A percentile compares a stretch with the other conserved stretches of the same genome.
Conservation (phyloP, 2,329 filamentous ascomycete species). For the Apiospora kogelbergensis region DNA sequence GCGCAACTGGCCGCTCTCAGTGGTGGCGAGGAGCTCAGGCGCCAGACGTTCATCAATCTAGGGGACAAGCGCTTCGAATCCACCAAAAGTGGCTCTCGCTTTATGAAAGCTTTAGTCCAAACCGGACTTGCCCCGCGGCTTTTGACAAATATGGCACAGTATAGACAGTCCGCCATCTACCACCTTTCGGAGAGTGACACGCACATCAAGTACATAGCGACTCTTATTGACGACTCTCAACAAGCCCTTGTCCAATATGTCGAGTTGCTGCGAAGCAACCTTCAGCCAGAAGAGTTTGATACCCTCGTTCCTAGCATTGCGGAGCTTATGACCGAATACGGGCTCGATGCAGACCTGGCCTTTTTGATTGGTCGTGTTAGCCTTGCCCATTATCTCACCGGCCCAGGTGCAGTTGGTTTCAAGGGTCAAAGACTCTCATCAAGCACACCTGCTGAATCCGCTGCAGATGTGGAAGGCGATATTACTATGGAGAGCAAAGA, state of each 20-base stretch:
- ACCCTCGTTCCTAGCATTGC: constrained; percentile 72
- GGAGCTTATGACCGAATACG: constrained; percentile 73
- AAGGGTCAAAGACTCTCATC: constrained; percentile 27
- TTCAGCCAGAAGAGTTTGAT: constrained; percentile 76
- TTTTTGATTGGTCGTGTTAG: constrained; percentile 81
- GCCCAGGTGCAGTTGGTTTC: constrained; percentile 33
- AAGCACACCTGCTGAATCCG: constrained; percentile 21
- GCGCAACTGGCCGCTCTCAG: constrained; percentile 84
- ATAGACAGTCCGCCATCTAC: constrained; percentile 83
- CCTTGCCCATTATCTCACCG: constrained; percentile 64
- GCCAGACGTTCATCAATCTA: constrained; percentile 76
- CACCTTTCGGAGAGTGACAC: constrained; percentile 68
- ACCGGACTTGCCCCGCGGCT: constrained; percentile 78
- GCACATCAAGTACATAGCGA: constrained; percentile 85
- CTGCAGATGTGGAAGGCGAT: constrained; percentile 57
- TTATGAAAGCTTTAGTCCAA: constrained; percentile 77
- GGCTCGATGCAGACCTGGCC: constrained; percentile 76
- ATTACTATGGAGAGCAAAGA: constrained; percentile 45
- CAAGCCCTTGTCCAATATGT: constrained; percentile 84
- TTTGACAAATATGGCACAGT: constrained; percentile 87
- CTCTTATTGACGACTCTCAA: constrained; percentile 87
- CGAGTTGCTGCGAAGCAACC: constrained; percentile 80
- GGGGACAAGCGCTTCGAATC: constrained; percentile 81
- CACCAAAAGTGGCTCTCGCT: constrained; percentile 70
- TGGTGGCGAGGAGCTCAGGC: constrained; percentile 76